Conservation (phyloP, 2,329 filamentous ascomycete genomes). For the Chalaropsis ovoidea region DNA sequence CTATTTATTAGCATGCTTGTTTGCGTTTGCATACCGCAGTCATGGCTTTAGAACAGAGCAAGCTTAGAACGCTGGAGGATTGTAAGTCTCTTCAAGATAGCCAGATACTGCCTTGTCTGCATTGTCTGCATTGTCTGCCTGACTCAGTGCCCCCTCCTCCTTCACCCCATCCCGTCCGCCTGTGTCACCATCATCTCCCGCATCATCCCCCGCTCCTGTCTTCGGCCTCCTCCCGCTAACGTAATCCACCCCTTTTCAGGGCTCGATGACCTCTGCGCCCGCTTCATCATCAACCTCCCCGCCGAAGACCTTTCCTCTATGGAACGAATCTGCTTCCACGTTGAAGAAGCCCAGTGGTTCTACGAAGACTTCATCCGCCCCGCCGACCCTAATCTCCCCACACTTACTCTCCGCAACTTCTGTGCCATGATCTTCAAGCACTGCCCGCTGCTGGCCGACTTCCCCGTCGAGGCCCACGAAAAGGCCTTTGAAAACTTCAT, state of each 20-base stretch:
- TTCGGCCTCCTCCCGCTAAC: background rate
- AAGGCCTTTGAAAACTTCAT: slow-evolving; percentile 86
- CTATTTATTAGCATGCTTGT: slow-evolving; percentile 18
- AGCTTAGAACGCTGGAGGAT: slow-evolving; percentile 21
- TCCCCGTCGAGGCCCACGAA: slow-evolving; percentile 65
- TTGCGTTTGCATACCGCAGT: slow-evolving; percentile 14
- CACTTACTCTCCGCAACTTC: slow-evolving; percentile 74
- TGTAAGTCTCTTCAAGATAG: slow-evolving; percentile 3
- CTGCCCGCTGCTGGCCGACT: slow-evolving; percentile 76
- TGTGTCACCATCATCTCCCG: background rate
- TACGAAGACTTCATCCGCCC: slow-evolving; percentile 99
- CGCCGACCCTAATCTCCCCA: slow-evolving; percentile 72
- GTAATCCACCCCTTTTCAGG: slow-evolving; percentile 34
- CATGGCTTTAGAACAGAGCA: slow-evolving; percentile 19
- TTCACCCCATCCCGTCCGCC: background rate
- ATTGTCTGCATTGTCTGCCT: too few relatives aligned
- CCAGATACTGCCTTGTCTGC: too few relatives aligned
- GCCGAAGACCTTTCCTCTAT: slow-evolving; percentile 81
- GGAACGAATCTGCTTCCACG: slow-evolving; percentile 93
- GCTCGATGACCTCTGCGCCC: slow-evolving; percentile 95
- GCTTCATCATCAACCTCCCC: slow-evolving; percentile 95
- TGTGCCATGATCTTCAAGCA: slow-evolving; percentile 87
- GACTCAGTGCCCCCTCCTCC: background rate
- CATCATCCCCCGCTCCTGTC: background rate
- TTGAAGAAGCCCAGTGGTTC: slow-evolving; percentile 99